Conservation (phyloP, 2,329 filamentous ascomycete genomes). For the Thielaviopsis punctulata region DNA sequence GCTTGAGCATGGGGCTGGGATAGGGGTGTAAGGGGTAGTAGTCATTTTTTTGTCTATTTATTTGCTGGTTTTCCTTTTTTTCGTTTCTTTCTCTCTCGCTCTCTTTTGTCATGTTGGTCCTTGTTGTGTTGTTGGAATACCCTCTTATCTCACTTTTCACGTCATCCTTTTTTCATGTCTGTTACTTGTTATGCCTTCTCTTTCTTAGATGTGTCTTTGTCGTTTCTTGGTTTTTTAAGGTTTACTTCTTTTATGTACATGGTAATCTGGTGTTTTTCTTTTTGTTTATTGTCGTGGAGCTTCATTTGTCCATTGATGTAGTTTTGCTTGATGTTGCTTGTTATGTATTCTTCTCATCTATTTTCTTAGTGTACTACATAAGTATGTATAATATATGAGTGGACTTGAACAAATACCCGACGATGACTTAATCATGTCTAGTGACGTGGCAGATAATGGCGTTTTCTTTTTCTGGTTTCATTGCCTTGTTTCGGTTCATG, state of each 20-base stretch:
- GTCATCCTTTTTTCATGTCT: neutral
- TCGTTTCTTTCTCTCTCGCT: neutral
- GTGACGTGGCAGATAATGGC: neutral
- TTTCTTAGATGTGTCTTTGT: neutral
- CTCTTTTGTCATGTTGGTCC: neutral
- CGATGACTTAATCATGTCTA: neutral
- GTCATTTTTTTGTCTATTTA: neutral
- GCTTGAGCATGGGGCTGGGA: neutral
- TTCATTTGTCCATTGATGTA: neutral
- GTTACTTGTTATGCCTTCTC: neutral
- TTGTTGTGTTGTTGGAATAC: slow-evolving; percentile 9
- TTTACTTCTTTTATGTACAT: neutral
- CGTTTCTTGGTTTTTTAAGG: neutral
- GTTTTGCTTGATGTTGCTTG: neutral
- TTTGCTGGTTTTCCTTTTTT: neutral
- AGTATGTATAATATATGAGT: neutral
- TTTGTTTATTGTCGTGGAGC: too few relatives aligned
- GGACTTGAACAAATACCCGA: too few relatives aligned
- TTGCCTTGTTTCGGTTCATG: neutral
- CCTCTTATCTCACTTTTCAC: neutral
- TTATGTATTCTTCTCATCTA: neutral
- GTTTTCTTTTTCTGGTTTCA: too few relatives aligned
- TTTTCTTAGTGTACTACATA: neutral
- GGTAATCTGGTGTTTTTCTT: neutral
- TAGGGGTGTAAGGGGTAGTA: neutral